Base-by-base conservation (phyloP, 768 basidiomycete species). In the Neoboletus magnificus region DNA sequence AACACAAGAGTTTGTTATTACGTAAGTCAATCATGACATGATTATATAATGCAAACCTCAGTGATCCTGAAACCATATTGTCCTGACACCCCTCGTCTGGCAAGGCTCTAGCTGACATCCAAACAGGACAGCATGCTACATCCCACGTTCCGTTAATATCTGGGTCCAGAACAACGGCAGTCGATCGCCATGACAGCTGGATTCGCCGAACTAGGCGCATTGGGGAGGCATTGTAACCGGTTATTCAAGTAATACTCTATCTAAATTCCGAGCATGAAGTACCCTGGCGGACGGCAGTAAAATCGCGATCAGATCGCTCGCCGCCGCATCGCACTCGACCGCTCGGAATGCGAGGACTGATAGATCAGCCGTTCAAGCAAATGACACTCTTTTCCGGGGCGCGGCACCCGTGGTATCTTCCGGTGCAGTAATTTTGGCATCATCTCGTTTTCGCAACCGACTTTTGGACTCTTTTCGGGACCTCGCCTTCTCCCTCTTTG, bases 401-500 rank as follows among this genome's bases (percentile, higher is more conserved):
- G 55, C 52, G 25, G 60, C 37, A 33, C 51, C 41, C 48, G 48
- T 47, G 22, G 23, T 51, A 36, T 44, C 41, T 49, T 56, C 59
- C 43, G 42, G 54, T 54, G 56, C 48, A 12, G 51, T 57, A 36
- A 57, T 45, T 39, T 48, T 63, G 46, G 47, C 51, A 49, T 54
- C 50, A 43, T 57, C 48, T 27, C 52, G 30, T 35, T 15, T 50
- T 52, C 39, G 66, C 53, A 57, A 16, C 59, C 54, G 59, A 48
- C 50, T 12, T 40, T 55, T 57, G 47, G 35, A 46, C 35, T 62
- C 54, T 41, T 68, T 77, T 37, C 70, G 68, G 45, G 57, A 54
- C 55, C 64, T 77, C 16, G 64, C 64, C 59, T 75, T 79, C 43
- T 74, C 68, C 64, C 71, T 74, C 66, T 77, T 80, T 33, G 60